Conservation (phyloP, 768 basidiomycete genomes). For the Lactifluus echinatus region DNA sequence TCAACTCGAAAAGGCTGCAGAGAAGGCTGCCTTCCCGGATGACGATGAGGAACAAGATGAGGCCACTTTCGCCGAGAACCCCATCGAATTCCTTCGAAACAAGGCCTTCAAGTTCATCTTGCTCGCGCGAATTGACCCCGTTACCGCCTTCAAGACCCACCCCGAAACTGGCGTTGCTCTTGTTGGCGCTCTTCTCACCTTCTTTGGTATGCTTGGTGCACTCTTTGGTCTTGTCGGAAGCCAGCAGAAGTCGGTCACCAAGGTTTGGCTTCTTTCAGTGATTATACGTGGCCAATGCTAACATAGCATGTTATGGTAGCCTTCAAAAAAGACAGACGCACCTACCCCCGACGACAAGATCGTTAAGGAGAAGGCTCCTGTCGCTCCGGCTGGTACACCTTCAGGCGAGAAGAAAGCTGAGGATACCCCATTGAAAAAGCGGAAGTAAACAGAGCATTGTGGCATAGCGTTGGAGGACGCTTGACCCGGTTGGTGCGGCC, state of each 20-base stretch:
- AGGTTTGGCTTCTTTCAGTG: slow-evolving; percentile 35
- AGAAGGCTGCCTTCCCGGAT: slow-evolving; percentile 39
- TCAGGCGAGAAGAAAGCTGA: slow-evolving; percentile 70
- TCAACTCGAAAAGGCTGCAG: slow-evolving; percentile 58
- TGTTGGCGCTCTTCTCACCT: slow-evolving; percentile 60
- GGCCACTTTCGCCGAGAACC: slow-evolving; percentile 58
- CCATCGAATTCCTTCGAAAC: slow-evolving; percentile 69
- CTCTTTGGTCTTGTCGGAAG: slow-evolving; percentile 74
- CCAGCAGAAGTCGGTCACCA: slow-evolving; percentile 62
- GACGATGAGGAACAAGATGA: slow-evolving; percentile 37
- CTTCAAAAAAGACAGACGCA: slow-evolving; percentile 71
- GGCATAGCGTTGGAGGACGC: background rate
- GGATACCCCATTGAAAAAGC: slow-evolving; percentile 64
- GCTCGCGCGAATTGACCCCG: slow-evolving; percentile 62
- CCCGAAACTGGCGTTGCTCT: slow-evolving; percentile 83
- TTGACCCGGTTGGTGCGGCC: background rate
- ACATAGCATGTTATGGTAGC: slow-evolving; percentile 30
- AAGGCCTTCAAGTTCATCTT: slow-evolving; percentile 78
- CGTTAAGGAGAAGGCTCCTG: slow-evolving; percentile 51
- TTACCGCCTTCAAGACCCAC: slow-evolving; percentile 76
- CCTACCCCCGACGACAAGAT: slow-evolving; percentile 56
- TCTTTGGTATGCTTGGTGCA: slow-evolving; percentile 79
- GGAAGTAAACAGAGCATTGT: slow-evolving; percentile 38
- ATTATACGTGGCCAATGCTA: background rate
- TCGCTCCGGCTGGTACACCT: slow-evolving; percentile 64